Conservation (phyloP, 1,284 basidiomycete species). For the Naganishia liquefaciens region DNA sequence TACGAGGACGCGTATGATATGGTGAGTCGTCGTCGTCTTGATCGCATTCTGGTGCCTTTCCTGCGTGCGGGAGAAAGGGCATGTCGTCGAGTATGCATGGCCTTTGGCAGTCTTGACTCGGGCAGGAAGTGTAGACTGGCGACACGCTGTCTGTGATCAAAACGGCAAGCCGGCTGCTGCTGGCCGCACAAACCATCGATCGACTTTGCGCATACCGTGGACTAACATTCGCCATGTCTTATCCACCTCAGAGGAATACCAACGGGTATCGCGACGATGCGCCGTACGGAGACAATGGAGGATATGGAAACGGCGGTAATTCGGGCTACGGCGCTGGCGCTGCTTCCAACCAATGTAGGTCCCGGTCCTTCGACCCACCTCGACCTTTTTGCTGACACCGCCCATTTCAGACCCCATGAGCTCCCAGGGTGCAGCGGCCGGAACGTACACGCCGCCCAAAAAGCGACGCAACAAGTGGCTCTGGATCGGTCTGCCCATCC, state of each 20-base stretch:
- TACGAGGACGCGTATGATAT: conserved; percentile 31
- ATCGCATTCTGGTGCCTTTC: too few relatives aligned
- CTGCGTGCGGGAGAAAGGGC: background rate
- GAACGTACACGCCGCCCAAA: conserved; percentile 40
- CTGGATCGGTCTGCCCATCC: conserved; percentile 47
- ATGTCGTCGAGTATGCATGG: background rate
- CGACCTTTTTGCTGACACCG: background rate
- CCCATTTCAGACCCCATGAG: conserved; percentile 48
- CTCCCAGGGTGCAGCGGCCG: conserved; percentile 46
- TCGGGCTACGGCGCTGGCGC: too few relatives aligned
- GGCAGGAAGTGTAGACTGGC: too few relatives aligned
- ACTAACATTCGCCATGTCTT: background rate
- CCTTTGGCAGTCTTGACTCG: too few relatives aligned
- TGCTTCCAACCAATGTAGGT: conserved; percentile 21
- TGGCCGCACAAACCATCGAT: background rate
- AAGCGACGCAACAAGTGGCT: conserved; percentile 52
- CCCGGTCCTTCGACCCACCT: background rate
- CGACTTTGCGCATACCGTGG: background rate
- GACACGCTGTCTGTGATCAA: background rate
- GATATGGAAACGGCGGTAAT: conserved; percentile 23
- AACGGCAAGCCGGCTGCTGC: too few relatives aligned
- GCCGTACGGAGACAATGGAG: conserved; percentile 13
- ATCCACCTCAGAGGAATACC: conserved; percentile 22
- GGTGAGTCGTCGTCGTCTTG: conserved; percentile 16
- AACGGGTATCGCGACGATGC: conserved; percentile 28